These are phyloP conservation scores for Vaccinium myrtillus DNA, from an alignment of 148 eudicot species.

Conservation along the genomic window DNA sequence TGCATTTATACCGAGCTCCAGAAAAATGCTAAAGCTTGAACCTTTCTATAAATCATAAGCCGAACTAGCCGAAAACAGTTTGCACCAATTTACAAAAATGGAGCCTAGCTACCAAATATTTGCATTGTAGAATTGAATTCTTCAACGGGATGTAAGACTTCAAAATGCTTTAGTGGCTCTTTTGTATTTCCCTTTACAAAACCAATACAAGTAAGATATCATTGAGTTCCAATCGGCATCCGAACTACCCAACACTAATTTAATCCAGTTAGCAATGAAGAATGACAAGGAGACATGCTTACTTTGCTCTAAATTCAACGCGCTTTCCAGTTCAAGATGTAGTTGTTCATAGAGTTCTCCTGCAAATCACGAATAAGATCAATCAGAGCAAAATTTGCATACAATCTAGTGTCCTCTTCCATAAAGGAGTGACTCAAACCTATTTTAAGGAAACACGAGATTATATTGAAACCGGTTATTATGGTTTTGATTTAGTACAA, in stretches of 20 bases:
- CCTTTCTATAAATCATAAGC: neutral
- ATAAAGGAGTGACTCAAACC: neutral
- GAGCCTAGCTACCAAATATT: too few species aligned
- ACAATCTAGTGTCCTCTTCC: neutral
- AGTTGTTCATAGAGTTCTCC: conserved; percentile 68
- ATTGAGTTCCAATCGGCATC: neutral
- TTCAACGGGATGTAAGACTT: neutral
- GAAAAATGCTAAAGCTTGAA: too few species aligned
- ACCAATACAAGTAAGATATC: neutral
- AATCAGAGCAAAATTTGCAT: neutral
- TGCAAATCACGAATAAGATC: conserved; percentile 37
- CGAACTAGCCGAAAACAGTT: too few species aligned
- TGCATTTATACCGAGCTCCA: too few species aligned
- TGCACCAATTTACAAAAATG: too few species aligned
- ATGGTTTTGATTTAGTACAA: too few species aligned
- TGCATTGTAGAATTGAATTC: too few species aligned
- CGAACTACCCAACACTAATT: neutral
- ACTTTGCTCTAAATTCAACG: conserved; percentile 61
- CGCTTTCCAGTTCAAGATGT: conserved; percentile 76
- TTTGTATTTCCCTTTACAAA: conserved; percentile 2
- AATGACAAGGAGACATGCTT: conserved; percentile 26
- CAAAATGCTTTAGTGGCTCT: neutral
- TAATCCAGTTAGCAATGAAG: neutral
- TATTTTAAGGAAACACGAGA: too few species aligned
- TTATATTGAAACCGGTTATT: too few species aligned